These are phyloP conservation scores for Syzygium grande DNA, from an alignment of 345 rosid species.

Conservation along the genomic window DNA sequence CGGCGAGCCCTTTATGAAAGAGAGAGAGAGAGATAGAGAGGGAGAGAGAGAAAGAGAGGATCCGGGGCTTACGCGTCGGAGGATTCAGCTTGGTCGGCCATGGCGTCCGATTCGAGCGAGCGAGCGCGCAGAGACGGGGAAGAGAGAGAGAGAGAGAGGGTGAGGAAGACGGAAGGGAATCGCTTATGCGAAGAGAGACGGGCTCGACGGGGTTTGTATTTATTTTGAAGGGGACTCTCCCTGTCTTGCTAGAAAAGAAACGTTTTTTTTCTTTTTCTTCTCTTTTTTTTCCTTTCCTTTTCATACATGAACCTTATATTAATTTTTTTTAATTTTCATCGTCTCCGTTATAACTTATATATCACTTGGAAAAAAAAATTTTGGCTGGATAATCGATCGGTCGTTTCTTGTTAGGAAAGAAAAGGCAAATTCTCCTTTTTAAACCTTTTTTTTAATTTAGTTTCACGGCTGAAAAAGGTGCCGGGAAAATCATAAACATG, in stretches of 20 bases:
- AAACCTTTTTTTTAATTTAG: background rate
- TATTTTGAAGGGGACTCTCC: conserved; percentile 5
- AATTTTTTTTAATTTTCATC: background rate
- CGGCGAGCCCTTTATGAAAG: conserved; percentile 22
- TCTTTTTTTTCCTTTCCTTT: background rate
- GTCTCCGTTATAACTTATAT: background rate
- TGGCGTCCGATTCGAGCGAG: conserved; percentile 6
- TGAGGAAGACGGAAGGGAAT: background rate
- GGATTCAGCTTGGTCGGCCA: conserved; percentile 77
- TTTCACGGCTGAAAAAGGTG: no score
- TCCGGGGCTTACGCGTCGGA: conserved; percentile 61
- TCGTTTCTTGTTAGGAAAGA: background rate
- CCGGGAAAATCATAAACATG: no score
- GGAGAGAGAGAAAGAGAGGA: background rate
- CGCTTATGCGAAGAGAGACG: background rate
- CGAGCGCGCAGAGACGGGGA: background rate
- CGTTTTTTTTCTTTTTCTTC: background rate
- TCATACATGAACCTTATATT: no score
- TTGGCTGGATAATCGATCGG: background rate
- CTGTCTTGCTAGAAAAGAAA: conserved; percentile 52
- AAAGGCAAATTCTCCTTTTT: background rate
- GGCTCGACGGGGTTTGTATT: conserved; percentile 11
- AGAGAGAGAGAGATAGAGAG: no score
- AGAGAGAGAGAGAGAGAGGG: background rate
- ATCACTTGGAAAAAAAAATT: background rate